Base-by-base conservation (phyloP, 371 early-diverging fungal species). In the Neoconidiobolus thromboides region DNA sequence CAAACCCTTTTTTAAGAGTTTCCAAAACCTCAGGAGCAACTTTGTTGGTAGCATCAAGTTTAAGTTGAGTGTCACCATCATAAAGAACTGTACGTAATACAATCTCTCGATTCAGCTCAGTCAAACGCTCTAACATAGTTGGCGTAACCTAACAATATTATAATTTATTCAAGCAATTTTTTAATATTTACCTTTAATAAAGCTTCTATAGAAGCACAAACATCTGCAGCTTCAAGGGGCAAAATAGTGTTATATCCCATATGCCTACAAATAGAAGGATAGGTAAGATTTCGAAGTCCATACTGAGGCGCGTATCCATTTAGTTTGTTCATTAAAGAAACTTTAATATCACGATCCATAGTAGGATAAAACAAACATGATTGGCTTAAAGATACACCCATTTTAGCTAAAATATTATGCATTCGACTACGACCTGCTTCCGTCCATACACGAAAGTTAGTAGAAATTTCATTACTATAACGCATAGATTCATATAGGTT, bases 361-460 rank as follows among this genome's bases (percentile, higher is more conserved):
- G 5, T 26, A 38, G 52, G 52, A 36, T 51, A 51, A 7, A 38
- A 38, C 52, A 26, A 26, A 14, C 52, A 6, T 14, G 52, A 14
- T 38, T 51, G 52, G 9, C 37, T 38, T 38, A 51, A n/a, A 10
- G 52, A 51, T 9, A 51, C n/a, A 14, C 95, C 95, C 82, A 92
- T 87, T 65, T 87, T 86, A 50, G 88, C 90, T 58, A 94, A 69
- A 64, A 94, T 69, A 43, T 85, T 81, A 43, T 78, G 73, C 40
- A 94, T 70, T 42, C 82, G 72, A 64, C 78, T 76, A 54, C 85
- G 75, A 6, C 93, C 93, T 55, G 73, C 75, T 56, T 84, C 86
- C 48, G 81, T 79, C 93, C 93, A 91, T 1, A 89, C 79, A 9
- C 86, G 89, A 40, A 94, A 71, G 63, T 82, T 80, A 39, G 86